Evolutionary conservation across 768 basidiomycete species (phyloP).

Genomic region (Boletus subcaerulescens): DNA sequence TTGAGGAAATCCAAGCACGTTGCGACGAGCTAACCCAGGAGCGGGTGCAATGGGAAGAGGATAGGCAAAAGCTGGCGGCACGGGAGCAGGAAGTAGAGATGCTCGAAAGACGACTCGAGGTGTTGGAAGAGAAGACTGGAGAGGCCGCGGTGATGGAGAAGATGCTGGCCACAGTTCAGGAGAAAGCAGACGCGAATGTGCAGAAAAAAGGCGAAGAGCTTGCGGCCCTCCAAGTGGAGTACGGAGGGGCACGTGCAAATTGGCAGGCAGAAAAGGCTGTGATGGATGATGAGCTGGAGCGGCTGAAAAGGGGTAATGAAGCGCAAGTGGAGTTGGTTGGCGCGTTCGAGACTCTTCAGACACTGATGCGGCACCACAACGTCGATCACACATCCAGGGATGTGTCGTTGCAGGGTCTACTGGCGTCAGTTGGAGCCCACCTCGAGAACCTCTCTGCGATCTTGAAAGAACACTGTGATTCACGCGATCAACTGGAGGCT

Average conservation of each 20-base stretch:
- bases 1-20: slow-evolving; percentile 48
- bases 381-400: slow-evolving; percentile 52
- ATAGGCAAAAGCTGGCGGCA: slow-evolving; percentile 39
- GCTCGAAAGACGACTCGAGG: slow-evolving; percentile 42
- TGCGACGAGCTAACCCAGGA: slow-evolving; percentile 48
- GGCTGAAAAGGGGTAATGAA: slow-evolving; percentile 36
- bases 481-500: slow-evolving; percentile 47
- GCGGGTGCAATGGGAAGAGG: slow-evolving; percentile 49
- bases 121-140: slow-evolving; percentile 41
- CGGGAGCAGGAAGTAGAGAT: slow-evolving; percentile 35
- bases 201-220: slow-evolving; percentile 42
- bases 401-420: slow-evolving; percentile 45
- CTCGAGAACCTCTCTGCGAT: slow-evolving; percentile 47
- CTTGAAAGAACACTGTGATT: slow-evolving; percentile 40
- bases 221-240: slow-evolving; percentile 35
- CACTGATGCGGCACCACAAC: slow-evolving; percentile 53
- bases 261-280: slow-evolving; percentile 51
- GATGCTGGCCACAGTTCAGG: slow-evolving; percentile 35
- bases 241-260: slow-evolving; percentile 44
- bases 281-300: slow-evolving; percentile 52
- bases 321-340: slow-evolving; percentile 50
- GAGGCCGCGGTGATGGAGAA: slow-evolving; percentile 42
- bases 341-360: slow-evolving; percentile 45
- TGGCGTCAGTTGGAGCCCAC: slow-evolving; percentile 50
- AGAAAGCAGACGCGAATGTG: slow-evolving; percentile 35